phyloP scores from a whole-genome alignment of 2,329 filamentous ascomycete species.

The Phialophora tarda region DNA sequence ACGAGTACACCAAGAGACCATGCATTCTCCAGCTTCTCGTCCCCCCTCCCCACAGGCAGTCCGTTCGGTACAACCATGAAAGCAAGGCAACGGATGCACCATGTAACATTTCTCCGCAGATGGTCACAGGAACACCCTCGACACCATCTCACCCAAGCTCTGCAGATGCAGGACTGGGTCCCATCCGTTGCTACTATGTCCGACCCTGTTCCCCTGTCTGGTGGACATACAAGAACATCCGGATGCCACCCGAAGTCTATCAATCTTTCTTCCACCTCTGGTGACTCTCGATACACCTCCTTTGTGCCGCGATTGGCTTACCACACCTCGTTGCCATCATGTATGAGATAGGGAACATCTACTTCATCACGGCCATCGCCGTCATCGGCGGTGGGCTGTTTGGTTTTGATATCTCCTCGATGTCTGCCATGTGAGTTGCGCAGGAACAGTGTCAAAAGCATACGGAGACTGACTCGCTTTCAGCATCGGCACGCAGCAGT shows the following conservation, averaged over 20 bases:
- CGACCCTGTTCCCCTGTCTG: background rate
- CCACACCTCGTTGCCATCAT: slow-evolving; percentile 23
- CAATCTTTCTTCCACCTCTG: slow-evolving; percentile 1
- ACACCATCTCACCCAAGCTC: background rate
- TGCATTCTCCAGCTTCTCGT: slow-evolving; percentile 8
- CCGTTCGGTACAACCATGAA: slow-evolving; percentile 7
- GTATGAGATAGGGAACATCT: slow-evolving; percentile 59
- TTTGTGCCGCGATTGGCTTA: background rate
- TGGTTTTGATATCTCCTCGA: slow-evolving; percentile 64
- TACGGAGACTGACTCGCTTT: slow-evolving; percentile 66
- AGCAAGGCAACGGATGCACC: slow-evolving; percentile 5
- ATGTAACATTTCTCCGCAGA: slow-evolving; percentile 23
- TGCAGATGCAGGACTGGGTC: slow-evolving; percentile 1
- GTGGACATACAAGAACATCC: slow-evolving; percentile 19
- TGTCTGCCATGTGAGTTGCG: slow-evolving; percentile 55
- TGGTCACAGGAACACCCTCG: slow-evolving; percentile 16
- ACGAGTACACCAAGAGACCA: slow-evolving; percentile 1
- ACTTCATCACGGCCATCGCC: slow-evolving; percentile 63
- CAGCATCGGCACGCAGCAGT: slow-evolving; percentile 62
- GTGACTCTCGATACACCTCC: slow-evolving; percentile 1
- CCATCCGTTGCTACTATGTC: slow-evolving; percentile 3
- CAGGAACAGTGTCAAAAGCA: background rate
- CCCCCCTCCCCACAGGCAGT: slow-evolving; percentile 3
- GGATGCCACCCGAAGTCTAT: background rate
- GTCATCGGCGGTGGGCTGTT: slow-evolving; percentile 63